Conservation (phyloP, 345 rosid genomes). For the Moricandia moricandioides region DNA sequence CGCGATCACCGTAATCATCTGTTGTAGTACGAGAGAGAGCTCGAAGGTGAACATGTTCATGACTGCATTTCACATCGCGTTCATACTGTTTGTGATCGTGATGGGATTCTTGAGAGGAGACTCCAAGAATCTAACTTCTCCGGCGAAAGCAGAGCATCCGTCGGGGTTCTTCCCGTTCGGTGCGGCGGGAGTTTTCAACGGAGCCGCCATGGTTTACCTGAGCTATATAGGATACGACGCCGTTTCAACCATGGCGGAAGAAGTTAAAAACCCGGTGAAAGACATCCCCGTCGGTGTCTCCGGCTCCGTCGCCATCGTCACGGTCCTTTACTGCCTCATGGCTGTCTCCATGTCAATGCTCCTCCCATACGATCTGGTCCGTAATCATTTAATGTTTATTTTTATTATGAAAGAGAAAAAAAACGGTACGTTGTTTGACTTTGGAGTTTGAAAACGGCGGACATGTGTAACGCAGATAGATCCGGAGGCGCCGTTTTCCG, state of each 20-base stretch:
- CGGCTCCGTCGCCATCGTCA: conserved; percentile 75
- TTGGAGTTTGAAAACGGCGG: neutral
- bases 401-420: neutral
- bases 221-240: conserved; percentile 97
- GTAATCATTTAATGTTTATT: neutral
- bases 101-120: conserved; percentile 78
- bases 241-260: conserved; percentile 95
- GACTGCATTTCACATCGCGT: conserved; percentile 68
- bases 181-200: conserved; percentile 67
- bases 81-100: conserved; percentile 69
- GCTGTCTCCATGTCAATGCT: conserved; percentile 93
- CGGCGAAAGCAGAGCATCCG: conserved; percentile 47
- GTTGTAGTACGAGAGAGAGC: conserved; percentile 71
- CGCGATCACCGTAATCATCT: conserved; percentile 59
- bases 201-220: conserved; percentile 77
- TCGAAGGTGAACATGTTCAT: conserved; percentile 74
- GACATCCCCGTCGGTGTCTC: conserved; percentile 90
- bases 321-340: conserved; percentile 83
- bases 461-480: conserved; percentile 57
- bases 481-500: conserved; percentile 78
- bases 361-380: conserved; percentile 69
- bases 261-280: conserved; percentile 70
- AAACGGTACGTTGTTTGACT: conserved; percentile 15
- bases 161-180: conserved; percentile 82
- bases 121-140: conserved; percentile 51